Evolutionary conservation across 2,329 filamentous ascomycete genomes (phyloP), one percentile per base, ranked within the genome.

Genomic region (Zasmidium citrigriseum): DNA sequence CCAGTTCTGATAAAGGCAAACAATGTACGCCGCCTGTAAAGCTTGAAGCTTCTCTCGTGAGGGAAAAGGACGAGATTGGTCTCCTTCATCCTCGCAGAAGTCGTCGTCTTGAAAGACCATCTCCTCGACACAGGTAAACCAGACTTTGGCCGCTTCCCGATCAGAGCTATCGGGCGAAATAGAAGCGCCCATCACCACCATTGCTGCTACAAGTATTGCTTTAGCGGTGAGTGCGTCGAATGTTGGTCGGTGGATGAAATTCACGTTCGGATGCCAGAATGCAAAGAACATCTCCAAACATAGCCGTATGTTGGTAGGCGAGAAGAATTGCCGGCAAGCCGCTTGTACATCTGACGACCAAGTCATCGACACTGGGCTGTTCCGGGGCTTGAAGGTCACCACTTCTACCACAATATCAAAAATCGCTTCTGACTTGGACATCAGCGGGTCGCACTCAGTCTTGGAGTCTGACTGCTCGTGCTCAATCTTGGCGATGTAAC

Each of bases 1-100:
- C 55, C 55, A 57, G 27, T 57, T 57, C 55, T 52, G 55, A 14
- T 46, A 52, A 10, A 57, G 29, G 38, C 50, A 52, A 9, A 57
- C 55, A 44, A 53, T 24, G 34, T 57, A 57, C 5, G 55, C 48
- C 24, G 55, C 49, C 20, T 57, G 55, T 21, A 53, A n/a, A 27
- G 55, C 24, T 23, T 57, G 55, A 9, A 57, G 22, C 41, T 46
- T 52, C 2, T 22, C 44, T 16, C 21, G 41, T 24, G 50, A 34
- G 29, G 55, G 27, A 57, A 57, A 18, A 47, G 27, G 10, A 20
- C 46, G 24, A 23, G n/a, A 21, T 52, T 9, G 12, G 4, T n/a
- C 34, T 41, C 18, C 48, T 12, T 38, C 47, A 11, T 52, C 34
- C 11, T 29, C n/a, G 18, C 48, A 57, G 24, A 57, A 57, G 16